Evolutionary conservation across 192 early-diverging fungal species (phyloP), one percentile per base, ranked within the genome.

Genomic region (Thamnidium elegans): DNA sequence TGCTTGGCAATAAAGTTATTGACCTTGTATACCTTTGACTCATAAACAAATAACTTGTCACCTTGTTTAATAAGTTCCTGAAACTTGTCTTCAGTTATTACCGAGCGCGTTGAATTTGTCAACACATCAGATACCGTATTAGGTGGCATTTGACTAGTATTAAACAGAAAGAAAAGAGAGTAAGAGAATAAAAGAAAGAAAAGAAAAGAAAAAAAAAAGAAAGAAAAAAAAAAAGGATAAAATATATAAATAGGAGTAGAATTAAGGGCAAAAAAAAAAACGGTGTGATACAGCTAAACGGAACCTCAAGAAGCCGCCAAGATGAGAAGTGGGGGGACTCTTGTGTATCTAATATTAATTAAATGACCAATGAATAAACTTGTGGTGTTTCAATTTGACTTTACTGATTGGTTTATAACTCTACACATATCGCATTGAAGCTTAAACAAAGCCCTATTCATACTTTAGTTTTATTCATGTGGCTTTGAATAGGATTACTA

Each of bases 21-120:
- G 17, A 95, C 81, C 74, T 92, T 90, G 84, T 94, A 95, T 61
- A 96, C 94, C 72, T 93, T 91, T 60, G 84, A 80, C 43, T 89
- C 82, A 63, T 90, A 89, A 30, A 98, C 85, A 64, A 98, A 88
- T 51, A 96, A 75, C 46, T 83, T 80, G 77, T 96, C 89, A n/a
- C 92, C 92, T 50, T 69, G 55, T 47, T 79, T 70, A 1, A 80
- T 46, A 13, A 77, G 69, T 44, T 56, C 62, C 52, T 63, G 59
- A 39, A 83, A 64, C 17, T 75, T 67, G 43, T 79, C 54, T 31
- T 67, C 47, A 8, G 68, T 71, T 10, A 83, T 67, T 19, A 60
- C 75, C 44, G 34, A 54, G 10, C 36, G 48, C 17, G 58, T 43
- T 39, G n/a, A 46, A 9, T 15, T 19, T 45, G 11, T 42, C n/a